Evolutionary conservation across 2,329 filamentous ascomycete genomes (phyloP).

Genomic region (Teratosphaeria gauchensis): DNA sequence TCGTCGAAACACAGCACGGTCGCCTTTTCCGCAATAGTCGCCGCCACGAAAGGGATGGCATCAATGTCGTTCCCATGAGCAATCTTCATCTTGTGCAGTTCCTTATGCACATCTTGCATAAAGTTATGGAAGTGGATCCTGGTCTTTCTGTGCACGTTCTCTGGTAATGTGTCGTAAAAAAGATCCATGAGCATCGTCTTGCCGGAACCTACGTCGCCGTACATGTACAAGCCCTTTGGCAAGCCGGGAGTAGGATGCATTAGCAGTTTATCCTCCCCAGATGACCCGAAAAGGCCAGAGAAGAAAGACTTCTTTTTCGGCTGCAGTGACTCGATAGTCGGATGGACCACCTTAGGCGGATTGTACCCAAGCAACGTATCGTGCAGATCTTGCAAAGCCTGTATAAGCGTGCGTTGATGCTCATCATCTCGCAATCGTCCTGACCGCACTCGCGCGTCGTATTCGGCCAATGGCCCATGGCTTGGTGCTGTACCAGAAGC

Average conservation of each 20-base stretch:
- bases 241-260: slow-evolving; percentile 58
- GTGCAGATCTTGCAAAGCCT: slow-evolving; percentile 80
- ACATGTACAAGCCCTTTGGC: slow-evolving; percentile 86
- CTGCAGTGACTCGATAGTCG: slow-evolving; percentile 61
- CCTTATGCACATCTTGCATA: slow-evolving; percentile 94
- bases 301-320: slow-evolving; percentile 46
- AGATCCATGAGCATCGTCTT: slow-evolving; percentile 99
- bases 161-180: slow-evolving; percentile 85
- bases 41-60: slow-evolving; percentile 81
- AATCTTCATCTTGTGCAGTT: slow-evolving; percentile 84
- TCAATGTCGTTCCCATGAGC: slow-evolving; percentile 81
- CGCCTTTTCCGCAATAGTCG: slow-evolving; percentile 77
- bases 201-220: slow-evolving; percentile 89
- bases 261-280: slow-evolving; percentile 16
- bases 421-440: slow-evolving; percentile 76
- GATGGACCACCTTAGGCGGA: slow-evolving; percentile 65
- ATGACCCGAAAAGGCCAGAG: slow-evolving; percentile 51
- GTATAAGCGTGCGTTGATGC: slow-evolving; percentile 84
- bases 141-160: slow-evolving; percentile 70
- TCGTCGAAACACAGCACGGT: slow-evolving; percentile 96
- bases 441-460: slow-evolving; percentile 67
- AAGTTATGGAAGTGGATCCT: slow-evolving; percentile 99
- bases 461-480: slow-evolving; percentile 71
- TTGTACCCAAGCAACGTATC: slow-evolving; percentile 67
- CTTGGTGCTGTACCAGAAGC: neutral